These are phyloP conservation scores for Mortierella claussenii DNA, from an alignment of 192 early-diverging fungal species.

Conservation along the genomic window DNA sequence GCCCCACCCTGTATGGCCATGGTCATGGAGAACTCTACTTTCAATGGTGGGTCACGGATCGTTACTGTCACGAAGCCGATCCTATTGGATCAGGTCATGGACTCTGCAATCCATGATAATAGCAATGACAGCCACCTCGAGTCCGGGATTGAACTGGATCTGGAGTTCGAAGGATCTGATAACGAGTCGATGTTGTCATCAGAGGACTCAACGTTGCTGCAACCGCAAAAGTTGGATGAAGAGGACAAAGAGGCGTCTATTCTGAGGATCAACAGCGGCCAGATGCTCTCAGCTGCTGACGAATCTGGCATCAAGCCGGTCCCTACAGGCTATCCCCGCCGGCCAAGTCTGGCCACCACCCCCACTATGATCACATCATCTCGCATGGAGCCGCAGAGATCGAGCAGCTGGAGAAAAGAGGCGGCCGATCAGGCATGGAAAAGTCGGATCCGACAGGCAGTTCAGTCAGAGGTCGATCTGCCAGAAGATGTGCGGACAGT, in stretches of 20 bases:
- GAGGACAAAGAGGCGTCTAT: slow-evolving; percentile 38
- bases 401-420: neutral
- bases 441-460: slow-evolving; percentile 29
- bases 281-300: slow-evolving; percentile 30
- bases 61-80: slow-evolving; percentile 49
- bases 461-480: slow-evolving; percentile 39
- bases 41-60: slow-evolving; percentile 24
- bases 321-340: neutral
- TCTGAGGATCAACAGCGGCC: slow-evolving; percentile 35
- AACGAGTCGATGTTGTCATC: slow-evolving; percentile 30
- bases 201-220: slow-evolving; percentile 21
- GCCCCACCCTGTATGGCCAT: slow-evolving; percentile 50
- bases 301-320: slow-evolving; percentile 29
- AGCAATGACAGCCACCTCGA: neutral
- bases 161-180: slow-evolving; percentile 36
- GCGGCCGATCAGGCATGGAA: slow-evolving; percentile 47
- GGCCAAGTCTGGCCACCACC: no score
- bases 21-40: slow-evolving; percentile 28
- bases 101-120: slow-evolving; percentile 17
- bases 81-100: slow-evolving; percentile 48
- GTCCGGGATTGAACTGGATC: slow-evolving; percentile 3
- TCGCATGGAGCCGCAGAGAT: neutral
- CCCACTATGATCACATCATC: no score
- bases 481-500: slow-evolving; percentile 49
- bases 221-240: neutral